A percentile compares a stretch with the other conserved stretches of the same genome.
phyloP scores from a whole-genome alignment of 805 yeast genomes.

The Candida orba region DNA sequence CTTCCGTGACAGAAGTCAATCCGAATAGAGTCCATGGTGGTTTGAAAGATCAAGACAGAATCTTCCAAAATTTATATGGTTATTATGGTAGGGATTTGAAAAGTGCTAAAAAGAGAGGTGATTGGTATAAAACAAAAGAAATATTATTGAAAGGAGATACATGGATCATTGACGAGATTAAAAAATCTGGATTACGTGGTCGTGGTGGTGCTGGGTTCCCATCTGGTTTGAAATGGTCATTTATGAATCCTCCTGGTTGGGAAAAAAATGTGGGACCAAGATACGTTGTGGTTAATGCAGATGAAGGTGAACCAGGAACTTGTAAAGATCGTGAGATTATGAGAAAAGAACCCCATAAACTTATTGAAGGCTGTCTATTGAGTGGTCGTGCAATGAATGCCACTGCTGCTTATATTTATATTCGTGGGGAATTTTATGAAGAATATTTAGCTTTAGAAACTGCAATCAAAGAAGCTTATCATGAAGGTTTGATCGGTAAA shows the following conservation, averaged over 20 bases:
- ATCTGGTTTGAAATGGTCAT: constrained; percentile 85
- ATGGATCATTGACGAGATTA: constrained; percentile 87
- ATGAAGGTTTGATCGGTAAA: constrained; percentile 72
- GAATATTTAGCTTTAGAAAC: constrained; percentile 68
- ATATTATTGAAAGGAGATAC: constrained; percentile 74
- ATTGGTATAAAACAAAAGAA: constrained; percentile 89
- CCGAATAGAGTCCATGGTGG: constrained; percentile 63
- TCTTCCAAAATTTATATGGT: constrained; percentile 77
- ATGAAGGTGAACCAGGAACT: constrained; percentile 94
- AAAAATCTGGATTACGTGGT: constrained; percentile 79
- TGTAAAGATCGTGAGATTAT: constrained; percentile 90
- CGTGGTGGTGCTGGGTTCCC: constrained; percentile 96
- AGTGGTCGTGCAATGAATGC: constrained; percentile 94
- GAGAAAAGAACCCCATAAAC: constrained; percentile 86
- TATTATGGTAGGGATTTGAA: constrained; percentile 70
- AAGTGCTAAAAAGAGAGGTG: constrained; percentile 74
- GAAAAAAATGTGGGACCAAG: constrained; percentile 86
- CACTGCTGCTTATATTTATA: constrained; percentile 85
- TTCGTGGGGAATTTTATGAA: constrained; percentile 84
- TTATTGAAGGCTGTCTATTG: constrained; percentile 84
- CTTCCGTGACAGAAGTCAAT: constrained; percentile 41
- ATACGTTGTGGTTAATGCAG: constrained; percentile 84
- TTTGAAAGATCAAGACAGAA: constrained; percentile 74
- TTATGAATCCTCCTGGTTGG: constrained; percentile 96
- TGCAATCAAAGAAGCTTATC: constrained; percentile 85